Evolutionary conservation across 2,329 filamentous ascomycete genomes (phyloP).

Genomic region (Raffaelea deltoideospora): DNA sequence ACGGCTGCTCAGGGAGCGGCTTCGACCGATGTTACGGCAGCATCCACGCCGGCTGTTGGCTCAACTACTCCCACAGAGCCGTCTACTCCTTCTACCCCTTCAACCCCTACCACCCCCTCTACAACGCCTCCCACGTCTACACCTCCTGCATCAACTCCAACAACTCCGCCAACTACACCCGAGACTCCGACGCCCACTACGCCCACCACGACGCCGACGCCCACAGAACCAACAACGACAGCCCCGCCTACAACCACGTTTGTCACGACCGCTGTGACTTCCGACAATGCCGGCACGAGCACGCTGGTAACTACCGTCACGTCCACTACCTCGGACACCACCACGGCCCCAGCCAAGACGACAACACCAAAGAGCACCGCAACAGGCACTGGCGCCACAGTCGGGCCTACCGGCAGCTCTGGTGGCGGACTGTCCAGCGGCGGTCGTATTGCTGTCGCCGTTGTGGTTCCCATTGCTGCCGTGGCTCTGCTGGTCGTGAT

Average conservation of each 20-base stretch:
- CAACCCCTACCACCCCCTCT: not conserved
- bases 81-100: not conserved
- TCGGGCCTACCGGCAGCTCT: conserved; percentile 13
- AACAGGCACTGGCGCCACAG: conserved; percentile 13
- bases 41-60: no score
- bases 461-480: conserved; percentile 82
- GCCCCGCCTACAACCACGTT: not conserved
- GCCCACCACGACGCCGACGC: conserved; percentile 4
- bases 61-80: not conserved
- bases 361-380: conserved; percentile 8
- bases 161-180: conserved; percentile 9
- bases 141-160: not conserved
- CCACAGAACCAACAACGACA: conserved; percentile 2
- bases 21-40: not conserved
- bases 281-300: conserved; percentile 4
- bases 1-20: conserved; percentile 2
- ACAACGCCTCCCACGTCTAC: not conserved
- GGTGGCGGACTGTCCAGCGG: conserved; percentile 37
- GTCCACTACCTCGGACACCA: conserved; percentile 5
- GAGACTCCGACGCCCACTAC: conserved; percentile 2
- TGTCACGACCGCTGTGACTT: not conserved
- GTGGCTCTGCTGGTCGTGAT: conserved; percentile 67
- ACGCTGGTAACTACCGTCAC: conserved; percentile 9
- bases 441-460: conserved; percentile 77
- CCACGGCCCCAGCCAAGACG: conserved; percentile 11